These are phyloP conservation scores for Conoideocrella luteorostrata DNA, from an alignment of 2,329 filamentous ascomycete species.

Conservation along the genomic window DNA sequence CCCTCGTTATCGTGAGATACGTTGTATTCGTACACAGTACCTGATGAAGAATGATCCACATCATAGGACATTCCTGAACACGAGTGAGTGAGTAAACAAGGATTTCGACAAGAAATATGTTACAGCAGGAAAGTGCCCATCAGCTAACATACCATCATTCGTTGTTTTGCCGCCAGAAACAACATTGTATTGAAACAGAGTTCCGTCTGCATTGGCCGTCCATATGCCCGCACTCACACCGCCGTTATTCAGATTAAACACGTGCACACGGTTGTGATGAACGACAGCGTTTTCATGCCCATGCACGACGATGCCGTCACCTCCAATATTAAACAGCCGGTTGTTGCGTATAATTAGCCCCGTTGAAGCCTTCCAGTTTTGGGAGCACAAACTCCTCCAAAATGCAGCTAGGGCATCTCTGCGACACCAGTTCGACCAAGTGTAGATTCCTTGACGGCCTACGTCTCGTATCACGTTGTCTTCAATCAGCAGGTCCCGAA, in stretches of 20 bases:
- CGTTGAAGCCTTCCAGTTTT: not conserved
- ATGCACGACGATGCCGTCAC: conserved; percentile 1
- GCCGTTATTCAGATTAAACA: not conserved
- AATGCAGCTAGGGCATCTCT: conserved; percentile 2
- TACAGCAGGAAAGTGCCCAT: no score
- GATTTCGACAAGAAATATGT: no score
- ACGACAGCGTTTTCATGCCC: not conserved
- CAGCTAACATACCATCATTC: conserved; percentile 5
- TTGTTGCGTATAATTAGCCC: not conserved
- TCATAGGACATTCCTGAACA: conserved; percentile 6
- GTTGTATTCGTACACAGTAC: conserved; percentile 5
- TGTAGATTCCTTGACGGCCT: conserved; percentile 4
- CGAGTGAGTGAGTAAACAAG: no score
- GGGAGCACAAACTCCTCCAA: not conserved
- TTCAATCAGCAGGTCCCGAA: not conserved
- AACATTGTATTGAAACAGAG: not conserved
- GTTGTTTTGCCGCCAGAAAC: conserved; percentile 5
- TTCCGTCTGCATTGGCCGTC: conserved; percentile 1
- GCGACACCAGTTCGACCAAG: conserved; percentile 4
- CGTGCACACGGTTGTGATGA: not conserved
- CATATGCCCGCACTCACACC: conserved; percentile 1
- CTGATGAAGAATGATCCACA: conserved; percentile 4
- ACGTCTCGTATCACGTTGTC: conserved; percentile 1
- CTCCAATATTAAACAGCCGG: not conserved
- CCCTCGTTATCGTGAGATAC: conserved; percentile 8